phyloP scores from a whole-genome alignment of 345 rosid species.

The Pugionium dolabratum region DNA sequence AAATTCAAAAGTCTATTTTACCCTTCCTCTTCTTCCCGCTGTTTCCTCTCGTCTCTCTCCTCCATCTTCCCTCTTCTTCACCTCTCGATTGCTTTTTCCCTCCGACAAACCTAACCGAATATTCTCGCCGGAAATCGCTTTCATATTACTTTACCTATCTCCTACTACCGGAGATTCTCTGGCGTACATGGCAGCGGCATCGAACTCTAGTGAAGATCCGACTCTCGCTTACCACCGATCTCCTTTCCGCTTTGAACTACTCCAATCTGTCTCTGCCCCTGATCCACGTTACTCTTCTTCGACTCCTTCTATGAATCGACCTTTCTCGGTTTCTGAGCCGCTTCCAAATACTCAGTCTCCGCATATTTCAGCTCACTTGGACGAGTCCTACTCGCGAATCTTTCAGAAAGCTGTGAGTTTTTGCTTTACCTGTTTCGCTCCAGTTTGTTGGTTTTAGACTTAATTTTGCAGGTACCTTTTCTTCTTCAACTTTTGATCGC shows the following conservation, averaged over 20 bases:
- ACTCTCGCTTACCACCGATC: conserved; percentile 39
- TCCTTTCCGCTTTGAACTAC: conserved; percentile 47
- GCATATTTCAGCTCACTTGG: conserved; percentile 24
- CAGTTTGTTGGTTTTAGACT: not conserved
- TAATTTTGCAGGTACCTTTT: conserved; percentile 3
- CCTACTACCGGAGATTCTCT: not conserved
- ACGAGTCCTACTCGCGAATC: conserved; percentile 44
- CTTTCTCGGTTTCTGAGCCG: conserved; percentile 22
- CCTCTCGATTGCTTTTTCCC: not conserved
- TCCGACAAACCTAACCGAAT: conserved; percentile 20
- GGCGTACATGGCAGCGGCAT: conserved; percentile 39
- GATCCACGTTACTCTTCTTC: conserved; percentile 34
- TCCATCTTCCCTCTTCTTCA: conserved; percentile 19
- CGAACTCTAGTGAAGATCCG: conserved; percentile 53
- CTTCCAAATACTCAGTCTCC: conserved; percentile 34
- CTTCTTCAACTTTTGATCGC: not conserved
- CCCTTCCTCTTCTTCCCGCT: not conserved
- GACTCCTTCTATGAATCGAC: conserved; percentile 30
- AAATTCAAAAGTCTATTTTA: not conserved
- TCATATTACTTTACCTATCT: not conserved
- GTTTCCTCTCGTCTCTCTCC: no score
- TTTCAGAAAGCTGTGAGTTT: conserved; percentile 44
- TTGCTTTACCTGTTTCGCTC: not conserved
- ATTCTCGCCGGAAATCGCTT: conserved; percentile 21
- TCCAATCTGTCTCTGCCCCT: conserved; percentile 37